These are phyloP conservation scores for Pleurotus djamor DNA, from an alignment of 768 basidiomycete species.

Conservation along the genomic window DNA sequence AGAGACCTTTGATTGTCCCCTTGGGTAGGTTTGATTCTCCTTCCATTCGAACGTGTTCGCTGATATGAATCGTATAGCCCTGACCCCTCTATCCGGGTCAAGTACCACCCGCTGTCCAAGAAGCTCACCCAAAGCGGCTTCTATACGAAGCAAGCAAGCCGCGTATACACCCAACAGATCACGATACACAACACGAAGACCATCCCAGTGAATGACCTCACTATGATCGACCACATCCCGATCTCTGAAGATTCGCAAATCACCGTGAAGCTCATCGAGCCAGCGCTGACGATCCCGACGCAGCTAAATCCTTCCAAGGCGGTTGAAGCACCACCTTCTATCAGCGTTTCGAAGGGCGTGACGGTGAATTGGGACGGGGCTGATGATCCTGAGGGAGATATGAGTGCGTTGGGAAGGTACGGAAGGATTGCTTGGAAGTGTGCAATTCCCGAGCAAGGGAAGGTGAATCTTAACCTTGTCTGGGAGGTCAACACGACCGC, in stretches of 20 bases:
- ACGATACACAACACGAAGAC: conserved; percentile 4
- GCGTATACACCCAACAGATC: neutral
- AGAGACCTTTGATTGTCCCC: conserved; percentile 26
- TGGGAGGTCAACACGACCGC: no score
- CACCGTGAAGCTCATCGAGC: conserved; percentile 29
- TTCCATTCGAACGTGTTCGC: conserved; percentile 29
- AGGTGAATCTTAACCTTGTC: conserved; percentile 11
- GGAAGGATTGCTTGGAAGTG: conserved; percentile 32
- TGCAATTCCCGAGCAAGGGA: conserved; percentile 23
- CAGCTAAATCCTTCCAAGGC: neutral
- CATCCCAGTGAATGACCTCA: neutral
- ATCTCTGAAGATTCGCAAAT: conserved; percentile 2
- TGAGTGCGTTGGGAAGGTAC: conserved; percentile 19
- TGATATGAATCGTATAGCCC: conserved; percentile 24
- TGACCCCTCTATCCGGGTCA: conserved; percentile 6
- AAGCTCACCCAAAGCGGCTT: conserved; percentile 18
- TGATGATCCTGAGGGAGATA: conserved; percentile 21
- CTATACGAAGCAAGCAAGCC: conserved; percentile 25
- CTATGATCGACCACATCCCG: conserved; percentile 1
- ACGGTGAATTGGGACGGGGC: conserved; percentile 37
- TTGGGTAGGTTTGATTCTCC: conserved; percentile 17
- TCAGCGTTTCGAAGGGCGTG: conserved; percentile 15
- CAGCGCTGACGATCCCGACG: conserved; percentile 15
- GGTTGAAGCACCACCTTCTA: neutral
- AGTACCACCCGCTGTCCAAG: conserved; percentile 15